Base-by-base conservation (phyloP, 768 basidiomycete species). In the Kwoniella sp. region DNA sequence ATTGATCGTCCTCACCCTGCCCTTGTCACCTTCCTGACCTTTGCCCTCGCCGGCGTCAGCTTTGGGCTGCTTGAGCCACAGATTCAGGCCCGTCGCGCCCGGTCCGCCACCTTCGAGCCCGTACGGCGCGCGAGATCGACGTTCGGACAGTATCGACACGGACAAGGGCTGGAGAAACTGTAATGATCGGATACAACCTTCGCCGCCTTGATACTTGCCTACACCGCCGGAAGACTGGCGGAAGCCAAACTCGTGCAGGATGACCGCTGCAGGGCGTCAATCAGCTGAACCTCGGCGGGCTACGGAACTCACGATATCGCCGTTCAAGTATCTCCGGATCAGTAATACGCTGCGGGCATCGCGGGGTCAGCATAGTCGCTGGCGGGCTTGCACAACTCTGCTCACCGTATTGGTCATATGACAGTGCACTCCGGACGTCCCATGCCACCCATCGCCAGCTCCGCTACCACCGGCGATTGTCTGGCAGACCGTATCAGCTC, bases 281-380 rank as follows among this genome's bases (percentile, higher is more conserved):
- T 42, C 19, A 44, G 31, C 25, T 5, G n/a, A 17, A 20, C 17
- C 44, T 8, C 23, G 17, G 11, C 15, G 40, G 46, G 32, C 3
- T 14, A 5, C 7, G n/a, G 5, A 14, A 49, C 57, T 56, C 37
- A 63, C 57, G 91, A 71, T 95, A 96, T 37, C 92, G 83, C 41
- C 91, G 82, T 69, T 96, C 92, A 29, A 96, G 80, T 64, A 93
- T 86, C 69, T 96, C 92, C 29, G 91, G 85, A 63, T 96, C 92
- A 7, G 68, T 70, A 52, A 70, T 70, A 23, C 68, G 51, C 54
- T 63, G 20, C 17, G 31, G 11, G 14, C 14, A n/a, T n/a, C n/a
- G n/a, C n/a, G n/a, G n/a, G n/a, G n/a, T n/a, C n/a, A n/a, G n/a
- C n/a, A n/a, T n/a, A n/a, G n/a, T n/a, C n/a, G n/a, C n/a, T n/a